phyloP scores from a whole-genome alignment of 139 green algal species.

The Coccomyxa sp. region DNA sequence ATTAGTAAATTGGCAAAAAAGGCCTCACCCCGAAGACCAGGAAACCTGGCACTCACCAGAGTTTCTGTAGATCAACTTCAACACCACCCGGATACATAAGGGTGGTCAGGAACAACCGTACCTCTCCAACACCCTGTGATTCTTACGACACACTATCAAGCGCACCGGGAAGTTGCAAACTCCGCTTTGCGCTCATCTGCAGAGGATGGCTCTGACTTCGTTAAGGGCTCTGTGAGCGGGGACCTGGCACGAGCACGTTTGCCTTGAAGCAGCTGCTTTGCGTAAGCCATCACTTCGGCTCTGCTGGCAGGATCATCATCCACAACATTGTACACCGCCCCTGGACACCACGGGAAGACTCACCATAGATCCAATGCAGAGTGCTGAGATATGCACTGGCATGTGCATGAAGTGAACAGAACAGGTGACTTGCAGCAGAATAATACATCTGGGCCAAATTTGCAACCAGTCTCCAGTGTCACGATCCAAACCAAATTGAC shows the following conservation, averaged over 20 bases:
- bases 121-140: background rate
- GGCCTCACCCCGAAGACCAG: background rate
- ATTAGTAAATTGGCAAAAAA: background rate
- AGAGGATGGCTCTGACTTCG: no score
- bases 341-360: background rate
- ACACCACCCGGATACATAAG: background rate
- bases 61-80: background rate
- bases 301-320: slow-evolving; percentile 70
- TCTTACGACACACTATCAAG: no score
- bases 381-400: background rate
- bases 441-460: no score
- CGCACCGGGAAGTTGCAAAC: no score
- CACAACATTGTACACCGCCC: slow-evolving; percentile 67
- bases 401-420: no score
- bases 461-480: no score
- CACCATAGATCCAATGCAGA: background rate
- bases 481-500: no score
- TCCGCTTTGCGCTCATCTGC: no score
- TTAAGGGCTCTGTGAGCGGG: no score
- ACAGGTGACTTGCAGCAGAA: no score
- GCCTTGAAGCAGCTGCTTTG: background rate
- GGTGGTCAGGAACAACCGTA: no score
- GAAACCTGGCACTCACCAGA: background rate
- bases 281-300: slow-evolving; percentile 9
- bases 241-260: background rate